Evolutionary conservation across 495 filamentous ascomycete genomes (phyloP), one percentile per base, ranked within the genome.

Genomic region (Penicillium riverlandense): DNA sequence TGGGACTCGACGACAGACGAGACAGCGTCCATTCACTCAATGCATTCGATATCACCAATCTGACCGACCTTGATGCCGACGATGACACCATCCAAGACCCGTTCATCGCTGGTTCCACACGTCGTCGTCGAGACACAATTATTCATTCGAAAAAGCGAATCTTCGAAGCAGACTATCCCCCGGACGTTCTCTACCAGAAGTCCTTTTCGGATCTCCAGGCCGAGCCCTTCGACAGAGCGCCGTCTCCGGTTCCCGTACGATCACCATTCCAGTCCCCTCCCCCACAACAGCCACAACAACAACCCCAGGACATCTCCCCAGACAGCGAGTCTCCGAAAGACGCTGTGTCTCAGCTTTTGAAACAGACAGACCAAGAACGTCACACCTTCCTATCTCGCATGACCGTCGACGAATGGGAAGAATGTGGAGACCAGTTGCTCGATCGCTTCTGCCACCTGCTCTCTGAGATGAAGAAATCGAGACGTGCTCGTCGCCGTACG

Each of bases 391-490:
- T 90, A 49, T 63, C 72, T 8, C 73, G 72, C 6, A 67, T 95
- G 55, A 55, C 76, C 3, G 72, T 86, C 15, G 67, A 76, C 22
- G 83, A 91, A 57, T 92, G 89, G 84, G 89, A 96, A 57, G 73
- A 84, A 38, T 79, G 83, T 11, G 89, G 89, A 7, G 87, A 96
- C 48, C 82, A 85, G 71, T 78, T 96, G 34, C 65, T 91, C 11
- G 78, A 80, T 4, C 76, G 75, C 47, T 90, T 92, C 52, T 67
- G 69, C 6, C 68, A 73, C 7, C 59, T 90, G 12, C 69, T 90
- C 48, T 57, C 66, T 12, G 74, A 78, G 50, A 75, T 90, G 54
- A 85, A 77, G 45, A 68, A 78, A 0, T 69, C 81, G 28, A 69
- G 88, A 37, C 71, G 74, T 44, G 70, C 74, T 13, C 87, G 88